Evolutionary conservation across 192 early-diverging fungal genomes (phyloP).

Genomic region (Backusella tarrabulga): DNA sequence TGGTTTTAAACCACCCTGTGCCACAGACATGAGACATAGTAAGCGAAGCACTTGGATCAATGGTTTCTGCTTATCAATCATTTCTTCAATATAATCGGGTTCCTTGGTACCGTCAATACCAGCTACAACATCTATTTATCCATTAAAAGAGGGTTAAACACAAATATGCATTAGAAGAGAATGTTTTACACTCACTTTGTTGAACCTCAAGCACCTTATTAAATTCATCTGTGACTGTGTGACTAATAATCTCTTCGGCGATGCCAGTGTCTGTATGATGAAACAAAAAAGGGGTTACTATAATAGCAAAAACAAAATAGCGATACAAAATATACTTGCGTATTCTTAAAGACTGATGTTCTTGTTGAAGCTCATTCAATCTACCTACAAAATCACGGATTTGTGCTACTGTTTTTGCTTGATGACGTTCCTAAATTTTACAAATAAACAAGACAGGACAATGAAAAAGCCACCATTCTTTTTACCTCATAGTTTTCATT

Average conservation of each 20-base stretch:
- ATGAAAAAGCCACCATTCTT: background rate
- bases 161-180: background rate
- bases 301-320: no score
- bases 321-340: conserved; percentile 44
- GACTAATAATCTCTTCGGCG: conserved; percentile 80
- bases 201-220: conserved; percentile 83
- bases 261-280: conserved; percentile 61
- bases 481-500: conserved; percentile 83
- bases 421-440: conserved; percentile 66
- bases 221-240: conserved; percentile 82
- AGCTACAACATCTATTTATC: conserved; percentile 61
- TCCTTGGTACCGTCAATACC: conserved; percentile 64
- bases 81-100: conserved; percentile 83
- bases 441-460: background rate
- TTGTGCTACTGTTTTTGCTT: conserved; percentile 87
- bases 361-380: conserved; percentile 77
- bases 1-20: conserved; percentile 78
- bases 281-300: background rate
- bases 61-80: conserved; percentile 77
- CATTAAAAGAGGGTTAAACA: no score
- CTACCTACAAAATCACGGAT: conserved; percentile 92
- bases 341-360: conserved; percentile 80
- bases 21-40: conserved; percentile 81
- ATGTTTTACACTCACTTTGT: conserved; percentile 61
- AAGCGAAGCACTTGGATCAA: conserved; percentile 75